phyloP scores from a whole-genome alignment of 129 eudicot species.

The sunflower (Helianthus annuus) region HanXRQr2.0-SUNRISE NC_035448.2:129652921-129653420 shows the following conservation, averaged over 20 bases:
- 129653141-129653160: constrained; percentile 34
- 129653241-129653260: not conserved
- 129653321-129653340: too few relatives aligned
- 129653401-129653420: not conserved
- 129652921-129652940: too few relatives aligned
- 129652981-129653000: not conserved
- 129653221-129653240: not conserved
- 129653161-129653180: not conserved
- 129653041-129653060: constrained; percentile 31
- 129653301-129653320: too few relatives aligned
- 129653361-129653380: not conserved
- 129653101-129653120: constrained; percentile 57
- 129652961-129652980: too few relatives aligned
- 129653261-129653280: too few relatives aligned
- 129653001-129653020: not conserved
- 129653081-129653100: constrained; percentile 30
- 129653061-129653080: constrained; percentile 27
- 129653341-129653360: not conserved
- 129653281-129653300: too few relatives aligned
- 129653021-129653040: constrained; percentile 27
- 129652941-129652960: too few relatives aligned
- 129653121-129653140: constrained; percentile 61
- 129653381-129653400: not conserved
- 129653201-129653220: not conserved
- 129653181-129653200: not conserved